Evolutionary conservation across 2,329 filamentous ascomycete genomes (phyloP).

Genomic region (Xylariales sp.): DNA sequence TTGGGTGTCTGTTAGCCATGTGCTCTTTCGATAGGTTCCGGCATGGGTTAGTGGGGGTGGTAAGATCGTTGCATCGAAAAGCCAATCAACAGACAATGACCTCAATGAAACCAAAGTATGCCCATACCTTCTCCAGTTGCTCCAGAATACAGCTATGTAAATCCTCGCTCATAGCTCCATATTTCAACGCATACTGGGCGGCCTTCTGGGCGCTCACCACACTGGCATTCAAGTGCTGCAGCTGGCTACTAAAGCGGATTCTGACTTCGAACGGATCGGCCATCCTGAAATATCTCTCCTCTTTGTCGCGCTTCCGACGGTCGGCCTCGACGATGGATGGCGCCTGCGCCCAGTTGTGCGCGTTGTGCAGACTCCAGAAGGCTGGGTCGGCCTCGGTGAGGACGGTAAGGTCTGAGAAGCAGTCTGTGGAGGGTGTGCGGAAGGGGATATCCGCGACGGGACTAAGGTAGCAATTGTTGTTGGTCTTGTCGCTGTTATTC

Average conservation of each 20-base stretch:
- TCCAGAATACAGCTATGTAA: conserved; percentile 96
- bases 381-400: background rate
- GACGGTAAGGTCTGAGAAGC: too few relatives aligned
- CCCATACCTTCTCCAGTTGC: conserved; percentile 78
- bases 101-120: too few relatives aligned
- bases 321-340: conserved; percentile 29
- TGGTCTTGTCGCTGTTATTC: too few relatives aligned
- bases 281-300: conserved; percentile 32
- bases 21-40: too few relatives aligned
- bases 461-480: too few relatives aligned
- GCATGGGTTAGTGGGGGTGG: too few relatives aligned
- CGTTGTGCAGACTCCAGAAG: background rate
- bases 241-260: conserved; percentile 88
- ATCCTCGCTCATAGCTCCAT: conserved; percentile 93
- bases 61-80: too few relatives aligned
- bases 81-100: too few relatives aligned
- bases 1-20: conserved; percentile 10
- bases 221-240: conserved; percentile 87
- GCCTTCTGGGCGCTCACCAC: conserved; percentile 87
- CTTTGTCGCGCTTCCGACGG: conserved; percentile 22
- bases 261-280: conserved; percentile 94
- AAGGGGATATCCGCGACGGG: too few relatives aligned
- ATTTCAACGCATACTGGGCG: conserved; percentile 89
- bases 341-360: conserved; percentile 32
- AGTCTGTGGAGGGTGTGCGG: too few relatives aligned